These are phyloP conservation scores for Termitomyces sp. DNA, from an alignment of 768 basidiomycete species.

Conservation along the genomic window DNA sequence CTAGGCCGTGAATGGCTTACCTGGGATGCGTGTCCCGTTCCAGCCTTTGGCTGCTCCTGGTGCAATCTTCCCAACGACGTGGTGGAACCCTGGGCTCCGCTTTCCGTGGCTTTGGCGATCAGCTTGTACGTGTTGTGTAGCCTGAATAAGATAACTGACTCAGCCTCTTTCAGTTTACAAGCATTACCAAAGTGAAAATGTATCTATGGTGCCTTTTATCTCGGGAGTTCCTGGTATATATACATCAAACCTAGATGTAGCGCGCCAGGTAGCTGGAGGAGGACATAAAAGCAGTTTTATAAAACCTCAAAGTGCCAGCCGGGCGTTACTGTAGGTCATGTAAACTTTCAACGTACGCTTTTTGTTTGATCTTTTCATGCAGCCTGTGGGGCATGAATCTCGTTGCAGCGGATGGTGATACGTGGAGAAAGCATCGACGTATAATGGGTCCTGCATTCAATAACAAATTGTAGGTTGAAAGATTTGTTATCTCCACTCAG, in stretches of 20 bases:
- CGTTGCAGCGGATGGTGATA: conserved; percentile 35
- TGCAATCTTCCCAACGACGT: conserved; percentile 28
- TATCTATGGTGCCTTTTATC: conserved; percentile 36
- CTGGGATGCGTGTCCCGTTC: conserved; percentile 36
- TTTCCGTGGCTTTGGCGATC: conserved; percentile 33
- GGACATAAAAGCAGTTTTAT: conserved; percentile 32
- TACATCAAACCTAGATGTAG: conserved; percentile 42
- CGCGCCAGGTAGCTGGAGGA: conserved; percentile 36
- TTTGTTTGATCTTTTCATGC: conserved; percentile 15
- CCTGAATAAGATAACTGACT: neutral
- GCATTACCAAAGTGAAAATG: conserved; percentile 28
- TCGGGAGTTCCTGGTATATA: conserved; percentile 30
- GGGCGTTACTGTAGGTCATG: conserved; percentile 25
- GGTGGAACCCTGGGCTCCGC: conserved; percentile 36
- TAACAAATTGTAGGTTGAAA: conserved; percentile 27
- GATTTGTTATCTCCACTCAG: neutral
- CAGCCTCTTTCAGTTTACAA: conserved; percentile 25
- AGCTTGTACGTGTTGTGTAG: conserved; percentile 22
- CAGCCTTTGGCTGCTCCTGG: conserved; percentile 34
- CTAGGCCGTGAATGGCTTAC: conserved; percentile 30
- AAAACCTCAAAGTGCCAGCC: conserved; percentile 31
- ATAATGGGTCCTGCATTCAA: conserved; percentile 41
- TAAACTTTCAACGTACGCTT: neutral
- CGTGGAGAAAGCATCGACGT: conserved; percentile 41
- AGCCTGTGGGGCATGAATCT: conserved; percentile 44